Base-by-base conservation (phyloP, 805 yeast species). In the Lachancea waltii region DNA sequence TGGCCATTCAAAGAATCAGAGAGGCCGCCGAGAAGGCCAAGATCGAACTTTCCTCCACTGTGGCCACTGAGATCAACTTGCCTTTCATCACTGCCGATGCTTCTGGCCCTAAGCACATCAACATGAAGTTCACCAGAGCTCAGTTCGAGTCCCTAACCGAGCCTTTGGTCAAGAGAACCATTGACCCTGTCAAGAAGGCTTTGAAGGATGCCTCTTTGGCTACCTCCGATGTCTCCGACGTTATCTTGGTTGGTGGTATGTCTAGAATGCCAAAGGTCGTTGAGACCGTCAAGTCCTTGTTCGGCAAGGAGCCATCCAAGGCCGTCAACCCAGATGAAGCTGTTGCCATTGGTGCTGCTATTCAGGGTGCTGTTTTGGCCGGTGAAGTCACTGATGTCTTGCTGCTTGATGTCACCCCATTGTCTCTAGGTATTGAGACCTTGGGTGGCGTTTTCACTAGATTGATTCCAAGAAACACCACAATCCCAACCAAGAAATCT, bases 361-460 rank as follows among this genome's bases (percentile, higher is more conserved):
- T 87, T 54, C 97, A 87, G 72, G 97, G 96, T 68, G 97, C 95
- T 56, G 95, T 87, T 47, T 72, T 87, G 48, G 83, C 95, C 43
- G 97, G 97, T 65, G 95, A 85, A 66, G 95, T 87, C 50, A 85
- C 84, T 62, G 95, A 87, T 60, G 95, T 87, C 49, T 75, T 87
- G 48, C 70, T 87, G 52, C 76, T 87, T 56, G 97, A 87, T 67
- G 92, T 84, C 32, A 81, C 92, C 28, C 92, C 94, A 53, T 70
- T 83, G 62, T 81, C 90, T 29, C 60, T 87, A 50, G 97, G 97
- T 81, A 87, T 87, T 63, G 97, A 87, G 78, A 87, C 97, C 61
- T 79, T 87, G 68, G 97, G 97, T 64, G 97, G 97, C 71, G 96
- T 87, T 49, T 87, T 87, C 73, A 89, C 96, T 42, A 85, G 86